Percentiles rank a stretch among this genome's conserved stretches.
Evolutionary conservation across 768 basidiomycete species (phyloP).

Genomic region (Phylloporus sp.): DNA sequence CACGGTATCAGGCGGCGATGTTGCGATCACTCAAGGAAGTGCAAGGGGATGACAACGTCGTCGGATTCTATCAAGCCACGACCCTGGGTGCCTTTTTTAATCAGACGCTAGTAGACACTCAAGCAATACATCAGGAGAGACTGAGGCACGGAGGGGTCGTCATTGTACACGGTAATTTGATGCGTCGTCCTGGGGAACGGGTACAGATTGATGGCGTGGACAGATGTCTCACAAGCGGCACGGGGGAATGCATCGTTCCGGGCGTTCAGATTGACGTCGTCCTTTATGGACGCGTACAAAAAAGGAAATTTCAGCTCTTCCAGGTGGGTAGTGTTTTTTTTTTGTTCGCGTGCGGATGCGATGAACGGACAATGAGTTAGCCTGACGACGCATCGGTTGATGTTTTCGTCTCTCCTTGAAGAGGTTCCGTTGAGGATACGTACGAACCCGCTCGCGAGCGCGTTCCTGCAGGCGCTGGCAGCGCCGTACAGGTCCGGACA

Average conservation of each 20-base stretch:
- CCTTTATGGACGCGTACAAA: constrained; percentile 79
- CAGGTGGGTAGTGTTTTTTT: no score
- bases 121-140: constrained; percentile 80
- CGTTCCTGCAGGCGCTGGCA: constrained; percentile 67
- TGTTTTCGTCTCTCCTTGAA: constrained; percentile 80
- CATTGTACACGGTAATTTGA: constrained; percentile 68
- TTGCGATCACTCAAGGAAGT: constrained; percentile 86
- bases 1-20: constrained; percentile 81
- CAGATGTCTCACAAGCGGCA: constrained; percentile 74
- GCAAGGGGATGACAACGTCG: constrained; percentile 83
- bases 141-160: constrained; percentile 83
- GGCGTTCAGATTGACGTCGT: constrained; percentile 77
- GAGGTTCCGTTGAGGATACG: constrained; percentile 83
- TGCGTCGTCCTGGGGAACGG: neutral
- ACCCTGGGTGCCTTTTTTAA: constrained; percentile 82
- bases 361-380: no score
- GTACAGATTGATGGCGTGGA: constrained; percentile 10
- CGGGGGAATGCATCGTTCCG: constrained; percentile 85
- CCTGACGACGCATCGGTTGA: constrained; percentile 72
- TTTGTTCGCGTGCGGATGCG: no score
- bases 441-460: constrained; percentile 71
- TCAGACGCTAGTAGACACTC: constrained; percentile 74
- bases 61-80: constrained; percentile 92
- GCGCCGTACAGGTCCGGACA: constrained; percentile 37
- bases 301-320: constrained; percentile 78